Base-by-base conservation (phyloP, 805 yeast species). In the Saccharomycopsis synnaedendra region DNA sequence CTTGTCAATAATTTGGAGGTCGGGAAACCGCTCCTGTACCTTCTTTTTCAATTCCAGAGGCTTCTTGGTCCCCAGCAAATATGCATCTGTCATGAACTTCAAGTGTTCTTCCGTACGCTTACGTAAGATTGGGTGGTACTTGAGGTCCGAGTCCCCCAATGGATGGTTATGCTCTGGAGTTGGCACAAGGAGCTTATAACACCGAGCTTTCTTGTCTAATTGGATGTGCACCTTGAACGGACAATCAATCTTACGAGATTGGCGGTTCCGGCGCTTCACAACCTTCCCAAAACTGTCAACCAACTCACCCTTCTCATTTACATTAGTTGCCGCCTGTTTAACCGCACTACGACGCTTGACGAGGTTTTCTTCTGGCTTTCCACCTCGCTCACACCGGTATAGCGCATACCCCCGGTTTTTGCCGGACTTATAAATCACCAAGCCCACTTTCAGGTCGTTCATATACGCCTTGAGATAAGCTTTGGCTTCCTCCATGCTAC, bases 381-480 rank as follows among this genome's bases (percentile, higher is more conserved):
- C 55, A 32, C 55, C 55, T 34, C 49, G 39, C 38, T 52, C 55
- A 41, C 55, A 52, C n/a, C 55, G 39, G 32, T 52, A 52, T 31
- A 49, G 45, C 6, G 55, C 53, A 36, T 52, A 52, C n/a, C 55
- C 55, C 10, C 55, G 44, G 38, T 52, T 46, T n/a, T 44, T 46
- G 30, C 55, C 55, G 28, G 53, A 49, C 38, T 52, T 52, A 42
- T 52, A 52, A 11, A 52, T 47, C 4, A 52, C 55, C 11, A 52
- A 39, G 7, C 55, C 55, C 37, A 49, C 42, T 11, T 45, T 42
- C 6, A 43, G 41, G 5, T 38, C 33, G 27, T n/a, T 34, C 53
- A 49, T 49, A 35, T 52, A 52, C 7, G 34, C 35, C 31, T 52
- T 45, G 40, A 52, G 43, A 39, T 49, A 52, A 27, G 41, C 45